These are phyloP conservation scores for Apiospora phragmitis DNA, from an alignment of 2,329 filamentous ascomycete genomes.

Conservation along the genomic window DNA sequence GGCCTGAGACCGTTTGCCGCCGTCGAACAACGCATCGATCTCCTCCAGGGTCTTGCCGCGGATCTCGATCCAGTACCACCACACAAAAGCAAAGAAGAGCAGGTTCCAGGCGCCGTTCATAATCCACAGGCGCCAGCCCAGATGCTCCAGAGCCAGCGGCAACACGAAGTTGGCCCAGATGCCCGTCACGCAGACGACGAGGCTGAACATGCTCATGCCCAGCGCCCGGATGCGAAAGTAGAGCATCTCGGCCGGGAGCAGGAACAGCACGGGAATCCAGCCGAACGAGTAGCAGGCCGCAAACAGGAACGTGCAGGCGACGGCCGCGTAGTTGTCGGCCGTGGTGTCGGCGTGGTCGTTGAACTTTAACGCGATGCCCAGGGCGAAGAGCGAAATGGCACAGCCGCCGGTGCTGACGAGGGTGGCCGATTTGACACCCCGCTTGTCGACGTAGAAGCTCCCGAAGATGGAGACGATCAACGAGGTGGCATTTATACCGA, in stretches of 20 bases:
- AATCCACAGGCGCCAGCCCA: slow-evolving; percentile 26
- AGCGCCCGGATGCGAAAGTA: slow-evolving; percentile 27
- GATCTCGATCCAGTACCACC: slow-evolving; percentile 24
- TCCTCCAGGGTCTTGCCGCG: slow-evolving; percentile 23
- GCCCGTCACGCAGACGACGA: slow-evolving; percentile 12
- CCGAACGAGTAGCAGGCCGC: slow-evolving; percentile 29
- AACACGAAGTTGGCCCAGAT: slow-evolving; percentile 22
- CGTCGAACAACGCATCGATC: slow-evolving; percentile 20
- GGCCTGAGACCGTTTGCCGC: slow-evolving; percentile 12
- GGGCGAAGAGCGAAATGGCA: slow-evolving; percentile 17
- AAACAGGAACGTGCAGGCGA: slow-evolving; percentile 29
- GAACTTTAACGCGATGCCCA: slow-evolving; percentile 15
- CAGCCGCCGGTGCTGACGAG: slow-evolving; percentile 2
- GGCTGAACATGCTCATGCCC: slow-evolving; percentile 36
- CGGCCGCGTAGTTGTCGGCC: slow-evolving; percentile 12
- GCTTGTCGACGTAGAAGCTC: slow-evolving; percentile 12
- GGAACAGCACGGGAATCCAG: slow-evolving; percentile 27
- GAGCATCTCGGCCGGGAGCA: slow-evolving; percentile 32
- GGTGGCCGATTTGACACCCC: slow-evolving; percentile 9
- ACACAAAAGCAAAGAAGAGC: slow-evolving; percentile 19
- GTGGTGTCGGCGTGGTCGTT: background rate
- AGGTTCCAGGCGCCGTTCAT: slow-evolving; percentile 26
- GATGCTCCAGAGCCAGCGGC: slow-evolving; percentile 20
- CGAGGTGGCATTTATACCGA: slow-evolving; percentile 17
- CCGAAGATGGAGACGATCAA: slow-evolving; percentile 17